Conservation (phyloP, 2,329 filamentous ascomycete species). For the Exophiala spinifera region DNA sequence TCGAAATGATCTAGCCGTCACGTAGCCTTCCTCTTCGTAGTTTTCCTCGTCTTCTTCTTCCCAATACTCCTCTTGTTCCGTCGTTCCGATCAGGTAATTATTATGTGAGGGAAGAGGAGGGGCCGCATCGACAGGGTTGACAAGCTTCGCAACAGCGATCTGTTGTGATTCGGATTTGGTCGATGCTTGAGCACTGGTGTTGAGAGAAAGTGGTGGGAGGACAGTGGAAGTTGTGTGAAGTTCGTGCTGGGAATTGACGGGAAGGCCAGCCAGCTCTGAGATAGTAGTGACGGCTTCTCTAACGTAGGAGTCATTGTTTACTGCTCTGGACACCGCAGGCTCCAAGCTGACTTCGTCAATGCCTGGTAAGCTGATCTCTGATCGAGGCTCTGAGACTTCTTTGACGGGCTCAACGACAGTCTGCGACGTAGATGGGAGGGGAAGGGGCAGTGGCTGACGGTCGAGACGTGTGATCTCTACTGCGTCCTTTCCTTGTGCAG, state of each 20-base stretch:
- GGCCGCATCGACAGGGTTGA: constrained; percentile 14
- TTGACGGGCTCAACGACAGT: constrained; percentile 29
- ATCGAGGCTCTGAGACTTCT: constrained; percentile 15
- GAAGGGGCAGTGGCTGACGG: constrained; percentile 31
- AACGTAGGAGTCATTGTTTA: constrained; percentile 5
- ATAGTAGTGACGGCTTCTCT: constrained; percentile 6
- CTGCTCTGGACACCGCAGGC: constrained; percentile 17
- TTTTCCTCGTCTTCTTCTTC: constrained; percentile 71
- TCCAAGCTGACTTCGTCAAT: constrained; percentile 26
- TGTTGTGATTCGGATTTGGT: constrained; percentile 12
- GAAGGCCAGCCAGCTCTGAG: constrained; percentile 11
- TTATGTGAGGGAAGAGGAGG: constrained; percentile 23
- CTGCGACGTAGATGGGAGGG: constrained; percentile 8
- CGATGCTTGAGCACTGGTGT: constrained; percentile 2
- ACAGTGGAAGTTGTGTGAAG: neutral
- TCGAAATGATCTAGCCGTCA: constrained; percentile 73
- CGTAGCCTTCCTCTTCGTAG: constrained; percentile 65
- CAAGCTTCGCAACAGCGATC: constrained; percentile 19
- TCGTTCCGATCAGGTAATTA: constrained; percentile 29
- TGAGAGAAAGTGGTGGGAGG: neutral
- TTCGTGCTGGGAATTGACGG: constrained; percentile 3
- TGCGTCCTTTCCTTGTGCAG: constrained; percentile 1
- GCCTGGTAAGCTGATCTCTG: constrained; percentile 26
- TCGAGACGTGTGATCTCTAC: neutral
- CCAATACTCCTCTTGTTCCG: constrained; percentile 70